These are phyloP conservation scores for Thielaviopsis musarum DNA, from an alignment of 2,329 filamentous ascomycete species.

Conservation along the genomic window DNA sequence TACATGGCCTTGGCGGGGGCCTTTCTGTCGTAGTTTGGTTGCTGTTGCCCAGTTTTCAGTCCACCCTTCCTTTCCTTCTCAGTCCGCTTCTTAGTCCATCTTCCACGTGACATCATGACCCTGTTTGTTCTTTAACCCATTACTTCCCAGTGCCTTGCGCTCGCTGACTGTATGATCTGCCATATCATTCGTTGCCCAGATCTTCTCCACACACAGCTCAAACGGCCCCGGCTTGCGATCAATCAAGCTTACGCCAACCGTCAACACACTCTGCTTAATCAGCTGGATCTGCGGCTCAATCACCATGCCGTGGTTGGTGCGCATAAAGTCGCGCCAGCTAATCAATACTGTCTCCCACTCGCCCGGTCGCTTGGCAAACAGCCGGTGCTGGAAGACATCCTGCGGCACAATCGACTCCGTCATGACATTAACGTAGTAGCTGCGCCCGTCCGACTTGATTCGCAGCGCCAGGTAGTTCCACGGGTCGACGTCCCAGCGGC, in stretches of 20 bases:
- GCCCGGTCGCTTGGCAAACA: conserved; percentile 62
- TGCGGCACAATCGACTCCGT: conserved; percentile 85
- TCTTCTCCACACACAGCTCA: conserved; percentile 65
- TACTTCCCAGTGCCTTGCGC: conserved; percentile 1
- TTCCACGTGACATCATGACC: conserved; percentile 13
- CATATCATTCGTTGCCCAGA: conserved; percentile 70
- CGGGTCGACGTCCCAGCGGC: conserved; percentile 77
- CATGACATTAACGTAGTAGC: conserved; percentile 91
- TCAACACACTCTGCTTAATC: conserved; percentile 68
- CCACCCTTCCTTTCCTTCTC: background rate
- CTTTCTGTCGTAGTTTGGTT: background rate
- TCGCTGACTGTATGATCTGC: conserved; percentile 7
- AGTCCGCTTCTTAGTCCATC: background rate
- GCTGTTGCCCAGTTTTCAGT: background rate
- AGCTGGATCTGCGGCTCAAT: conserved; percentile 89
- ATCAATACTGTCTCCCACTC: conserved; percentile 94
- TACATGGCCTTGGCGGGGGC: background rate
- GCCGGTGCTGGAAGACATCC: conserved; percentile 87
- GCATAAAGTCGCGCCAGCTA: conserved; percentile 80
- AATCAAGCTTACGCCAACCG: conserved; percentile 73
- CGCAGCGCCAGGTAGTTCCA: conserved; percentile 78
- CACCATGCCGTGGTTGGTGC: conserved; percentile 82
- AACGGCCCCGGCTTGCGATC: conserved; percentile 81
- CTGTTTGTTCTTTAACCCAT: conserved; percentile 11
- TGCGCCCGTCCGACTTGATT: conserved; percentile 76